Evolutionary conservation across 371 early-diverging fungal genomes (phyloP).

Genomic region (Encephalitozoon romaleae): DNA sequence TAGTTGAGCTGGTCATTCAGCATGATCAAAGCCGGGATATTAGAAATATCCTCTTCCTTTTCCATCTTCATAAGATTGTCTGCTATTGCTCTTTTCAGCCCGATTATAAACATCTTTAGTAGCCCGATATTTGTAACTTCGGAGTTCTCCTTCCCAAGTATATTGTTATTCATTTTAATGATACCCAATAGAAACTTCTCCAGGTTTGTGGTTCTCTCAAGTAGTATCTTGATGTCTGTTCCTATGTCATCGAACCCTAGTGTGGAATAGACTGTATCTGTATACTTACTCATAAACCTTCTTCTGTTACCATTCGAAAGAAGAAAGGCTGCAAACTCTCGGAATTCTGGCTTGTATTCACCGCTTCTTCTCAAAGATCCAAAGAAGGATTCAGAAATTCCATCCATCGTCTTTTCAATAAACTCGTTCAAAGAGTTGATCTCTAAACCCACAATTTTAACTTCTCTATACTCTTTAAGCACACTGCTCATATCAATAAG

Average conservation of each 20-base stretch:
- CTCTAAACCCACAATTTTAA: constrained; percentile 23
- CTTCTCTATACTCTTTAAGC: constrained; percentile 7
- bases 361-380: neutral
- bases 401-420: neutral
- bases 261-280: constrained; percentile 7
- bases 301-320: constrained; percentile 12
- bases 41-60: constrained; percentile 14
- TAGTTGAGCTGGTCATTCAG: constrained; percentile 24
- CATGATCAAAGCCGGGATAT: constrained; percentile 24
- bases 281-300: constrained; percentile 21
- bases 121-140: constrained; percentile 35
- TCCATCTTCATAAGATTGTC: constrained; percentile 35
- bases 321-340: constrained; percentile 27
- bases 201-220: constrained; percentile 17
- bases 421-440: neutral
- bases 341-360: neutral
- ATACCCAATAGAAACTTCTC: constrained; percentile 4
- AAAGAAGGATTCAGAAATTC: constrained; percentile 30
- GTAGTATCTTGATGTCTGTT: neutral
- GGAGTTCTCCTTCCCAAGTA: constrained; percentile 31
- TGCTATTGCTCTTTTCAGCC: constrained; percentile 27
- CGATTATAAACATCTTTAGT: constrained; percentile 29
- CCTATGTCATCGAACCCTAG: constrained; percentile 18
- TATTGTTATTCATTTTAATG: constrained; percentile 5
- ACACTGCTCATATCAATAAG: neutral